Base-by-base conservation (phyloP, 345 rosid species). In the Citrus inodora region DNA sequence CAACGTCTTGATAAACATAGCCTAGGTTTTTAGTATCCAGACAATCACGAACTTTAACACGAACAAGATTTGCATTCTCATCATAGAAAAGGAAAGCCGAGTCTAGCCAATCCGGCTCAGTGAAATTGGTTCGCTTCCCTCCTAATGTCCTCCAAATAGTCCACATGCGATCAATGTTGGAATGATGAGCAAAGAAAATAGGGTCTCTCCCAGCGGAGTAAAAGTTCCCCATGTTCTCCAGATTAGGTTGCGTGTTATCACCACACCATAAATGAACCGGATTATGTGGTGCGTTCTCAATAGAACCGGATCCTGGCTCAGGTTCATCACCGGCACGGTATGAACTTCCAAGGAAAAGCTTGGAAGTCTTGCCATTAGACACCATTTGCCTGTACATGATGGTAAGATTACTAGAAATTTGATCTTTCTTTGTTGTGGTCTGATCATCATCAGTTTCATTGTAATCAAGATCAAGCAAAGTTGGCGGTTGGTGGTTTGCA, bases 311-410 rank as follows among this genome's bases (percentile, higher is more conserved):
- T 2, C 95, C 95, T 0, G 89, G 93, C 22, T 85, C 80, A 0
- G 88, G 9, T 11, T 89, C 87, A 17, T 87, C 86, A 3, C 93
- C 93, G 1, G 90, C 88, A 28, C 90, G 89, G 67, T 88, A 89
- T 1, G 87, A 62, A 30, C 51, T 80, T 32, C 95, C 95, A 0
- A 87, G 65, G 78, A 91, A 91, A 61, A 87, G 90, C 4, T 25
- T 69, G 1, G 93, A 60, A 7, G 80, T 86, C 77, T 84, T 86
- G 38, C 85, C 85, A 56, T 82, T 84, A 2, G 88, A 85, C 76
- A 91, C 89, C 92, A 91, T 87, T 77, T 89, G 93, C 60, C 90
- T 73, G 61, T 91, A 88, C 93, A 91, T 91, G 22, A 89, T 71
- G 4, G 78, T 80, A 10, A 89, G 87, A 32, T 91, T 88, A 62